Evolutionary conservation across 768 basidiomycete genomes (phyloP), one percentile per base, ranked within the genome.

Genomic region (Clavulina sp.): DNA sequence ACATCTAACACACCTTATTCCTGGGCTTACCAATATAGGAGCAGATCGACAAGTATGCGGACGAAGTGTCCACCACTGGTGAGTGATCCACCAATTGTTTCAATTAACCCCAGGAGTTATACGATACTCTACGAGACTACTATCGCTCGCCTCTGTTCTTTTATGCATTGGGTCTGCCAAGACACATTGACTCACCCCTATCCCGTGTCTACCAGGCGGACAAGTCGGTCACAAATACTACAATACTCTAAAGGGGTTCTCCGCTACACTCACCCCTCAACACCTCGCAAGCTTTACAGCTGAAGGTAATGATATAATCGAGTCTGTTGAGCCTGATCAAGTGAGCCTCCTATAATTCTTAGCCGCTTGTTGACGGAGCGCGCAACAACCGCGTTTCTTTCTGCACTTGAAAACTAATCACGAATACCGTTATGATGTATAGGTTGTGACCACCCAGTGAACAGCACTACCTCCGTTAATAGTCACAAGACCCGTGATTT

Each of bases 21-120:
- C n/a, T n/a, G n/a, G n/a, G n/a, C n/a, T n/a, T n/a, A n/a, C n/a
- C n/a, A n/a, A n/a, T n/a, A 38, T 38, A 38, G 26, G 47, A 53
- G 24, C 46, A 53, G 31, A 32, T 53, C 36, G 48, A 53, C 4
- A 6, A 53, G 24, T 50, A 32, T 19, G 44, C 6, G 13, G 2
- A 50, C 5, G 21, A 49, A 50, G 30, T 53, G 3, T 32, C 7
- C 19, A 50, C 4, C 18, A 19, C 16, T 4, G 52, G 49, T 53
- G 16, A 23, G 29, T 36, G 19, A 16, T 24, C 23, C 19, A 23
- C 16, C 19, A n/a, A 16, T 23, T 1, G 6, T n/a, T n/a, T n/a
- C n/a, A n/a, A n/a, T n/a, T n/a, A n/a, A n/a, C n/a, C n/a, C n/a
- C n/a, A n/a, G n/a, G n/a, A n/a, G n/a, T n/a, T n/a, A n/a, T n/a